Evolutionary conservation across 2,329 filamentous ascomycete genomes (phyloP).

Genomic region (Knufia fluminis): DNA sequence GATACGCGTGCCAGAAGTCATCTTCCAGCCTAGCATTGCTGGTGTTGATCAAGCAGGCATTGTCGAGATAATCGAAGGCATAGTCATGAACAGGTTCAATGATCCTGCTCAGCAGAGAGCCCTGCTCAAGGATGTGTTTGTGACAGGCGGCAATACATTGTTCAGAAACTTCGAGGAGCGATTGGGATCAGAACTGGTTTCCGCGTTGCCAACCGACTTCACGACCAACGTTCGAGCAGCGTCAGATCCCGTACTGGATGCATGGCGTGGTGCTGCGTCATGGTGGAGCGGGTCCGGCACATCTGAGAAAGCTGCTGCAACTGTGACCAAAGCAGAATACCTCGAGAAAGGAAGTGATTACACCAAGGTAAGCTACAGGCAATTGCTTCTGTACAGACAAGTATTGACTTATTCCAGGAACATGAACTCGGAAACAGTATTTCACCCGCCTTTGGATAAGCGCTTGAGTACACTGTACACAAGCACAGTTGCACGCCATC

Average conservation of each 20-base stretch:
- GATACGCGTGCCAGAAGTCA: constrained; percentile 84
- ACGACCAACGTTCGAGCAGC: constrained; percentile 64
- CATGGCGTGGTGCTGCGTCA: constrained; percentile 83
- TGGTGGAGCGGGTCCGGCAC: constrained; percentile 56
- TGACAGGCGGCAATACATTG: constrained; percentile 86
- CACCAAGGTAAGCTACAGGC: constrained; percentile 55
- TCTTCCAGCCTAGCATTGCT: constrained; percentile 87
- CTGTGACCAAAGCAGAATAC: constrained; percentile 73
- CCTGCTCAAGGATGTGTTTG: constrained; percentile 76
- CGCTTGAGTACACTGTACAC: not conserved
- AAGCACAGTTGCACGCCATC: not conserved
- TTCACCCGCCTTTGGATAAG: not conserved
- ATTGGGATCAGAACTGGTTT: constrained; percentile 61
- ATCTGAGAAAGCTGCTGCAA: constrained; percentile 52
- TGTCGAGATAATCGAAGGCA: constrained; percentile 82
- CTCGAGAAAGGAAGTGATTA: constrained; percentile 88
- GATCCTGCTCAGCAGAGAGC: constrained; percentile 50
- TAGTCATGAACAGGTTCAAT: constrained; percentile 70
- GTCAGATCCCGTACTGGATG: constrained; percentile 68
- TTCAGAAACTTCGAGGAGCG: constrained; percentile 82
- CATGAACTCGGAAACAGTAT: not conserved
- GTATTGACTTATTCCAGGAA: not conserved
- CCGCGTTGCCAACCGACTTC: constrained; percentile 60
- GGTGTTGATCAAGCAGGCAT: constrained; percentile 89
- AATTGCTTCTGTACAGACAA: not conserved